Percentiles rank a stretch among this genome's conserved stretches.
phyloP scores from a whole-genome alignment of 1,139 yeast genomes.

The Candida frijolesensis region DNA sequence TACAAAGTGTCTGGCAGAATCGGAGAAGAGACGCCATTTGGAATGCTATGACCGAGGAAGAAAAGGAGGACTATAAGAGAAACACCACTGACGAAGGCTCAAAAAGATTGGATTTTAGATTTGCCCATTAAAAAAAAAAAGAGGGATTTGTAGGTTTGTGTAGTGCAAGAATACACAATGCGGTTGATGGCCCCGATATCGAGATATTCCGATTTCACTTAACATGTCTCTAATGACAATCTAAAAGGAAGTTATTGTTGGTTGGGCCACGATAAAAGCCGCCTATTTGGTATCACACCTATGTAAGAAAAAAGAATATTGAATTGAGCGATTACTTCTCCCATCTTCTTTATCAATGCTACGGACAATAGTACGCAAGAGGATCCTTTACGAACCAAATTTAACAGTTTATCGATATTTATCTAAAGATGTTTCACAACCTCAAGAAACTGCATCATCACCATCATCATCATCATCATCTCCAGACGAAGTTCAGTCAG shows the following conservation, averaged over 20 bases:
- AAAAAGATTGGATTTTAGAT: conserved; percentile 55
- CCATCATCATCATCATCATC: conserved; percentile 3
- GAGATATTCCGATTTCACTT: too few species aligned
- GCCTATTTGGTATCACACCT: too few species aligned
- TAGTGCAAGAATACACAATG: too few species aligned
- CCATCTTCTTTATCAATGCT: too few species aligned
- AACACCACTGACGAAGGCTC: conserved; percentile 54
- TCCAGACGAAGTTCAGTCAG: conserved; percentile 19
- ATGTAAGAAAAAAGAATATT: too few species aligned
- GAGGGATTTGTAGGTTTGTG: not conserved
- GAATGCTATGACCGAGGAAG: conserved; percentile 49
- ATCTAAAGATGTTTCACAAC: not conserved
- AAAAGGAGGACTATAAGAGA: conserved; percentile 44
- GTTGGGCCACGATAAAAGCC: too few species aligned
- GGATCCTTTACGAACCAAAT: not conserved
- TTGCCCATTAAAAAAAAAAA: conserved; percentile 18
- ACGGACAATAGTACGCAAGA: not conserved
- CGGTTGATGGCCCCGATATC: too few species aligned
- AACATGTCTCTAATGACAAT: too few species aligned
- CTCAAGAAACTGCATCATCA: not conserved
- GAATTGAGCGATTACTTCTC: too few species aligned
- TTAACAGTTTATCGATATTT: not conserved
- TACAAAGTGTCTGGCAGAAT: conserved; percentile 57
- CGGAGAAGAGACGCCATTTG: conserved; percentile 44
- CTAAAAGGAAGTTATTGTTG: too few species aligned